Evolutionary conservation across 2,329 filamentous ascomycete genomes (phyloP), one percentile per base, ranked within the genome.

Genomic region (Pseudogymnoascus sp.): DNA sequence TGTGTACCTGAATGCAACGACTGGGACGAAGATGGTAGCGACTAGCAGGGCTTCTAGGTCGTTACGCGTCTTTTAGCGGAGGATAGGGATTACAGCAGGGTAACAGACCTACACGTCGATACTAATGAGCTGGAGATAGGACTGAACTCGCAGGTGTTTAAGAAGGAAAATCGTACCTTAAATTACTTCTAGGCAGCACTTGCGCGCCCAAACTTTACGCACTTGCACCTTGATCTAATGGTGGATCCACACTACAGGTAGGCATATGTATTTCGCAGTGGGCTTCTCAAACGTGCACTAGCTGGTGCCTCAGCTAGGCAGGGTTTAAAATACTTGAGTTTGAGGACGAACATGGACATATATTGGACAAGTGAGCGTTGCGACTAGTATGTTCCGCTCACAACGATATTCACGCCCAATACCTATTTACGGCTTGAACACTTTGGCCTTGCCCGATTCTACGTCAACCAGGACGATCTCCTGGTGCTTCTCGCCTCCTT

Each of bases 21-120:
- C 1, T 66, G 69, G 16, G 42, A 64, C 1, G 62, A 66, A 30
- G 70, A 64, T 39, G 62, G 65, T 6, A 39, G 65, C n/a, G 41
- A 45, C 41, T 74, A 72, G 69, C 72, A 73, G 11, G 74, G 73
- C 0, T 74, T 76, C 52, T 68, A 67, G 9, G 61, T 70, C 30
- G 49, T 73, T 7, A 69, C 70, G 3, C 64, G 68, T 3, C 68
- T 66, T 5, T 67, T 76, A 9, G 67, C 71, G 1, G 62, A 65
- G 19, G 41, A 12, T 45, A 39, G 68, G 11, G 41, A 68, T 1
- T 63, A 72, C 19, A 62, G 63, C 3, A 61, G 41, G 22, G 41
- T 79, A 12, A 64, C 71, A 1, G 76, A 77, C 58, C 65, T 80
- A 2, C 39, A 73, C 5, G 12, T 78, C 6, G n/a, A n/a, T 72